Evolutionary conservation across 1,284 basidiomycete species (phyloP).

Genomic region (Pholiota adiposa): DNA sequence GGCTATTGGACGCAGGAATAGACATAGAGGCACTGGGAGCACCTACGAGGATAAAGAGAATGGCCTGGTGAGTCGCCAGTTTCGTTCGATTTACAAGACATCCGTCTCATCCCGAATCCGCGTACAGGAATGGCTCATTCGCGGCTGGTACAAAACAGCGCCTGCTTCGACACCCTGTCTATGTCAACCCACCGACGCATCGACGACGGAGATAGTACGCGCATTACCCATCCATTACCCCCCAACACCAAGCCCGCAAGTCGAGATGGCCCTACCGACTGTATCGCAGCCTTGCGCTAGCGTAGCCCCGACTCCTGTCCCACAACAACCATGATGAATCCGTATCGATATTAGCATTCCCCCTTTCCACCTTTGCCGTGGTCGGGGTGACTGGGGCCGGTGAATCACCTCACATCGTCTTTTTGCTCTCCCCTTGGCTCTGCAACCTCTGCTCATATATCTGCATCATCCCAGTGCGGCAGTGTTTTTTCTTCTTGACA

Average conservation of each 20-base stretch:
- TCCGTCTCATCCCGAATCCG: not conserved
- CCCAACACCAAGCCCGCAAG: not conserved
- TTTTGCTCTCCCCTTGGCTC: not conserved
- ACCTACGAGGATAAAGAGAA: not conserved
- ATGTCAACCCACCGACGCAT: not conserved
- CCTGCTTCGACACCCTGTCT: not conserved
- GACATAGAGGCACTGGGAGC: not conserved
- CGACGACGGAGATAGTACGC: not conserved
- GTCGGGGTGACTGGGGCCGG: not conserved
- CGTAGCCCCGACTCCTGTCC: no score
- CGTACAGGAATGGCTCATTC: slow-evolving; percentile 9
- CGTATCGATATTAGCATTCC: not conserved
- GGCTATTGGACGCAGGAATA: not conserved
- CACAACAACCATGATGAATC: not conserved
- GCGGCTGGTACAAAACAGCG: not conserved
- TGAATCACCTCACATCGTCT: not conserved
- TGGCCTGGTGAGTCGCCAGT: not conserved
- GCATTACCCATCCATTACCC: not conserved
- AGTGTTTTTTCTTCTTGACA: not conserved
- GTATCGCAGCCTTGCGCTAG: not conserved
- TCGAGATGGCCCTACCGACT: not conserved
- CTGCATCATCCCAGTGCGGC: not conserved
- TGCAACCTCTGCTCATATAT: not conserved
- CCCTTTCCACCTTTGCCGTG: not conserved
- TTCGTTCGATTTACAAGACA: not conserved